These are phyloP conservation scores for Fusarium euwallaceae DNA, from an alignment of 2,329 filamentous ascomycete species.

Conservation along the genomic window DNA sequence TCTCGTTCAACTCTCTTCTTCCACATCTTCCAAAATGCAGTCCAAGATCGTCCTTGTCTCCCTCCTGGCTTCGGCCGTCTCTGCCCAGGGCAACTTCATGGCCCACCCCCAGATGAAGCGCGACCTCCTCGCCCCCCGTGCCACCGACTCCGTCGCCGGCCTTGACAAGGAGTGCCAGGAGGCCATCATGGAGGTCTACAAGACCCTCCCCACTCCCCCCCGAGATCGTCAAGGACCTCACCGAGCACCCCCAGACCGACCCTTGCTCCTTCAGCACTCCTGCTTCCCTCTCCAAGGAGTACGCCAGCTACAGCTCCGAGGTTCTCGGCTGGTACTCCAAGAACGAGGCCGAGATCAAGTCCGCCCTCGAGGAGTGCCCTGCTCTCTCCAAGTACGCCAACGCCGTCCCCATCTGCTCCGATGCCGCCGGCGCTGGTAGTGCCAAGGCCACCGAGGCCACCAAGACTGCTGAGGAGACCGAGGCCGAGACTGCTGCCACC, in stretches of 20 bases:
- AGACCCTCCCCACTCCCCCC: constrained; percentile 50
- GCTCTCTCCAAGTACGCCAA: constrained; percentile 34
- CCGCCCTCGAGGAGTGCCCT: constrained; percentile 47
- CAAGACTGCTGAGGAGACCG: constrained; percentile 11
- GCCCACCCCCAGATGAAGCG: constrained; percentile 47
- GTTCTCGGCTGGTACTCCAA: constrained; percentile 49
- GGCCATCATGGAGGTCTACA: constrained; percentile 42
- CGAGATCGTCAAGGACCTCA: constrained; percentile 44
- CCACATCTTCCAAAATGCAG: constrained; percentile 43
- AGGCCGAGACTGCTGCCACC: constrained; percentile 17
- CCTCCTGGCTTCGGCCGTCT: constrained; percentile 46
- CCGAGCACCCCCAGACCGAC: constrained; percentile 46
- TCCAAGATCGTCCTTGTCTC: constrained; percentile 45
- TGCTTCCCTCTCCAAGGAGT: constrained; percentile 48
- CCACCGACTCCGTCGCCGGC: constrained; percentile 30
- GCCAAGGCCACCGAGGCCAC: constrained; percentile 3
- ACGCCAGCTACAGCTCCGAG: constrained; percentile 50
- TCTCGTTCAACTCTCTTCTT: background rate
- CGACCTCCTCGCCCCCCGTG: constrained; percentile 43
- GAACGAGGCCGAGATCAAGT: constrained; percentile 46
- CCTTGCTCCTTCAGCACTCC: constrained; percentile 51
- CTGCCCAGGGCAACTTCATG: constrained; percentile 44
- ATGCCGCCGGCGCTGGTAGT: constrained; percentile 12
- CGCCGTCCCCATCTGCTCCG: constrained; percentile 42
- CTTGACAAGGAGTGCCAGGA: constrained; percentile 40